Evolutionary conservation across 345 rosid species (phyloP).

Genomic region (Rhodamnia rubescens): DNA sequence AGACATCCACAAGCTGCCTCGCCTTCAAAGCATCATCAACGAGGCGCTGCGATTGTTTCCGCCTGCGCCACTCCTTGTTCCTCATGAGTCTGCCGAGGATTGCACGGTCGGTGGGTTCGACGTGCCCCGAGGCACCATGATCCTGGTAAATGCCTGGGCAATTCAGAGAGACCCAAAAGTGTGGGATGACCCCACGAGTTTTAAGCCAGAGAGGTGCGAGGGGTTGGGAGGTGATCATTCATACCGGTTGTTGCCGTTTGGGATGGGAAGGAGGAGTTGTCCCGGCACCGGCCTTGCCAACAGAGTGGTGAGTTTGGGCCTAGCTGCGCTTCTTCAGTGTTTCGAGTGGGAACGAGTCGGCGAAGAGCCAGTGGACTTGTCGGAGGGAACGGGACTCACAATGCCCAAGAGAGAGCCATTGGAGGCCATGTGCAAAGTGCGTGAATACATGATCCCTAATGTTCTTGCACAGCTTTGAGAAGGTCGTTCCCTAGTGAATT

Average conservation of each 20-base stretch:
- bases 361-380: constrained; percentile 30
- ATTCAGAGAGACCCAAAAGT: constrained; percentile 2
- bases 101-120: constrained; percentile 8
- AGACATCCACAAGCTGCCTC: constrained; percentile 6
- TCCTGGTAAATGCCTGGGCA: constrained; percentile 9
- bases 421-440: constrained; percentile 20
- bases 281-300: constrained; percentile 41
- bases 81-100: constrained; percentile 7
- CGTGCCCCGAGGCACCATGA: constrained; percentile 8
- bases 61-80: neutral
- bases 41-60: constrained; percentile 7
- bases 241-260: constrained; percentile 32
- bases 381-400: constrained; percentile 30
- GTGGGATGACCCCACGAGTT: constrained; percentile 5
- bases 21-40: constrained; percentile 5
- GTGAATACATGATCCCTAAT: neutral
- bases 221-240: constrained; percentile 1
- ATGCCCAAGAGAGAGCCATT: constrained; percentile 33
- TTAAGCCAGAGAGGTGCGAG: constrained; percentile 12
- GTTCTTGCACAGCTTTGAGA: neutral
- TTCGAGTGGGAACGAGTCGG: constrained; percentile 46
- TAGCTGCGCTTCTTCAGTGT: constrained; percentile 39
- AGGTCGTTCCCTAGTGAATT: neutral
- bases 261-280: constrained; percentile 41
- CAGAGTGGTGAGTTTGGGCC: constrained; percentile 14